Evolutionary conservation across 2,329 filamentous ascomycete genomes (phyloP).

Genomic region (Coniochaeta pulveracea): DNA sequence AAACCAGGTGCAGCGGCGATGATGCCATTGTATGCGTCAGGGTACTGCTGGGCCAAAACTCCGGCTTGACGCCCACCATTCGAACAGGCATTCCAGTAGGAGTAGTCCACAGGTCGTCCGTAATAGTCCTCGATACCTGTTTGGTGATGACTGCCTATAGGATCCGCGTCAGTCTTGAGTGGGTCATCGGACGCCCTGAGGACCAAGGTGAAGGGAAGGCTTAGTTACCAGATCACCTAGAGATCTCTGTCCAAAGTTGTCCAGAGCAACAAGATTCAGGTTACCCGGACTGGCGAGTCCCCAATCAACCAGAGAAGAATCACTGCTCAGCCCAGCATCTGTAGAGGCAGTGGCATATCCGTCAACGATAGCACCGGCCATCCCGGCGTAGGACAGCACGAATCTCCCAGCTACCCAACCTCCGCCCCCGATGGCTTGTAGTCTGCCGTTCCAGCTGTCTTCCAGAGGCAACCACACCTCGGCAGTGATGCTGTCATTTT

Average conservation of each 20-base stretch:
- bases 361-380: too few relatives aligned
- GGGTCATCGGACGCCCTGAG: too few relatives aligned
- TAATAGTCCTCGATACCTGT: constrained; percentile 15
- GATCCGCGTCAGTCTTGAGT: too few relatives aligned
- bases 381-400: background rate
- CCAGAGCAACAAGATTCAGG: background rate
- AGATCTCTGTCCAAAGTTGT: constrained; percentile 1
- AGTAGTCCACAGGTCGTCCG: constrained; percentile 21
- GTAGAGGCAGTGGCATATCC: too few relatives aligned
- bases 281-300: background rate
- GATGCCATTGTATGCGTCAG: constrained; percentile 37
- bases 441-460: constrained; percentile 22
- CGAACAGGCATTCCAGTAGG: constrained; percentile 35
- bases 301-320: background rate
- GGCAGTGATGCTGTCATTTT: constrained; percentile 23
- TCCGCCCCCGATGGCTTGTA: constrained; percentile 26
- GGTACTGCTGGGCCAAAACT: constrained; percentile 30
- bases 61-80: constrained; percentile 38
- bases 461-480: constrained; percentile 22
- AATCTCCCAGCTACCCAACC: constrained; percentile 16
- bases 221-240: too few relatives aligned
- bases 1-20: constrained; percentile 24
- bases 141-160: constrained; percentile 15
- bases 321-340: too few relatives aligned
- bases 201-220: too few relatives aligned